Evolutionary conservation across 345 rosid genomes (phyloP).

Genomic region (Orychophragmus violaceus): DNA sequence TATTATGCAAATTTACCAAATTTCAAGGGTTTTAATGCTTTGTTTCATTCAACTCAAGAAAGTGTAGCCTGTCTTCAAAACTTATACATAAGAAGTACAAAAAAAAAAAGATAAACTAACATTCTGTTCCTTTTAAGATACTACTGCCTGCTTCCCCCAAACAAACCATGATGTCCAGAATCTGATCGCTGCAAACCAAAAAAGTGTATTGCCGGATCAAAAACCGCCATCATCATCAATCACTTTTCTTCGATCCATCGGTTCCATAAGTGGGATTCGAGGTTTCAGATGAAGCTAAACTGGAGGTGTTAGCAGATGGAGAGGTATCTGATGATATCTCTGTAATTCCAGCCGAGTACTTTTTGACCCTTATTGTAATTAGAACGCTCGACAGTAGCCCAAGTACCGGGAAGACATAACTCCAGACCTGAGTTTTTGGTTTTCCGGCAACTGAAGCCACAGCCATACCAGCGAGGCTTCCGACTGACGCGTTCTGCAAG

Average conservation of each 20-base stretch:
- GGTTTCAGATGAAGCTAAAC: conserved; percentile 20
- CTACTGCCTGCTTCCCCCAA: not conserved
- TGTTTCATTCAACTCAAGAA: conserved; percentile 1
- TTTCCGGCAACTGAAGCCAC: conserved; percentile 66
- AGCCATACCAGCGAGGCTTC: conserved; percentile 95
- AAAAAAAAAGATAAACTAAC: not conserved
- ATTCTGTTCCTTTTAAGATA: not conserved
- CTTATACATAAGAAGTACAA: not conserved
- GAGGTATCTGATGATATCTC: conserved; percentile 8
- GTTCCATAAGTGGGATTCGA: conserved; percentile 1
- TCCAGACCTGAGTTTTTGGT: conserved; percentile 54
- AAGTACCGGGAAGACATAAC: conserved; percentile 64
- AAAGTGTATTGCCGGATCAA: not conserved
- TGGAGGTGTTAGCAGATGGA: conserved; percentile 21
- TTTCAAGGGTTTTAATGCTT: not conserved
- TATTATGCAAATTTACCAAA: not conserved
- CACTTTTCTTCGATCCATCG: conserved; percentile 21
- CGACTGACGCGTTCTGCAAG: conserved; percentile 88
- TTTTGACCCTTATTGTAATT: conserved; percentile 67
- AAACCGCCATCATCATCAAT: conserved; percentile 13
- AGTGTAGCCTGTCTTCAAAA: not conserved
- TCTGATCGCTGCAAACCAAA: not conserved
- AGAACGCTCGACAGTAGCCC: conserved; percentile 77
- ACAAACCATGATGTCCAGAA: not conserved
- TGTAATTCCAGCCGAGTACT: conserved; percentile 52